Conservation (phyloP, 257 asterid species). For the Solanum infundibuliforme region DNA sequence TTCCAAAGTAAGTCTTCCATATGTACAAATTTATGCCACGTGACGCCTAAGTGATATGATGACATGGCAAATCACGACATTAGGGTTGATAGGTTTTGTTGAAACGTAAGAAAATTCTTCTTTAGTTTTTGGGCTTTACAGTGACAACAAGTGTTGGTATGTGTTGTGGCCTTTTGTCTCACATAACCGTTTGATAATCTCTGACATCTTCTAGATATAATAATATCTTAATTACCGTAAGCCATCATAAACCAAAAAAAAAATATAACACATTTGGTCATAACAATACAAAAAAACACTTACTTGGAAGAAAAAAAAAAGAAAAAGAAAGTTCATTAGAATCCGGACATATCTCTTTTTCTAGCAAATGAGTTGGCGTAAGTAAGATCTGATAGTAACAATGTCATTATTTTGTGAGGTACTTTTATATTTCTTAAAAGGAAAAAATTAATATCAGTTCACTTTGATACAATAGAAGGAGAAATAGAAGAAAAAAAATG, state of each 20-base stretch:
- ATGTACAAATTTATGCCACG: too few species aligned
- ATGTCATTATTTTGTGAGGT: background rate
- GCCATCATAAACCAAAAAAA: too few species aligned
- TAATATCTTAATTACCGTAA: background rate
- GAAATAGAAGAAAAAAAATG: background rate
- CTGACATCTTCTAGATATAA: too few species aligned
- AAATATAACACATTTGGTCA: background rate
- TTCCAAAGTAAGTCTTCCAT: too few species aligned
- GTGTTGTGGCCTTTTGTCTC: background rate
- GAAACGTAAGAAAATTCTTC: background rate
- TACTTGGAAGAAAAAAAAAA: background rate
- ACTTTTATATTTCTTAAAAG: background rate
- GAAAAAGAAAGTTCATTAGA: background rate
- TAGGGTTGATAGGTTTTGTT: conserved; percentile 8
- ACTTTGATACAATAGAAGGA: background rate
- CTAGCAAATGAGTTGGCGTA: background rate
- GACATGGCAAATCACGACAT: background rate
- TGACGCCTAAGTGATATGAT: too few species aligned
- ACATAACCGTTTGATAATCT: background rate
- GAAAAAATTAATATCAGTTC: background rate
- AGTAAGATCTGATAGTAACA: background rate
- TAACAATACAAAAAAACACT: background rate
- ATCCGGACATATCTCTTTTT: background rate
- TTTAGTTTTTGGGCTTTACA: background rate
- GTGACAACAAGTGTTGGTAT: background rate